Evolutionary conservation across 352 stramenopile genomes (phyloP).

Genomic region (Phytopythium ostracodes): DNA sequence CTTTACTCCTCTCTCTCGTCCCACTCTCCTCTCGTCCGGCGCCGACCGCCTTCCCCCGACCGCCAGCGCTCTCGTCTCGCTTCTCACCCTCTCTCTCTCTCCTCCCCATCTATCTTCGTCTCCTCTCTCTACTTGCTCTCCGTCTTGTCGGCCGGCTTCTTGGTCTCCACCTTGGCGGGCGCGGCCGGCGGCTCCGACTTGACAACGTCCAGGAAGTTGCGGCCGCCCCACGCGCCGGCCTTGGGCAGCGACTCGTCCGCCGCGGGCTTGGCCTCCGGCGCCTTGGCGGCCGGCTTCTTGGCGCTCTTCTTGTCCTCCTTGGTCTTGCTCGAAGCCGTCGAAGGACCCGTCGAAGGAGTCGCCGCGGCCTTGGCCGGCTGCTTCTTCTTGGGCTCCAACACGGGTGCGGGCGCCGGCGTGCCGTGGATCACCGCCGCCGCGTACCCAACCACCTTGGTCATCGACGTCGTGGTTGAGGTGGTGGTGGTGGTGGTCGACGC

Average conservation of each 20-base stretch:
- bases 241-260: constrained; percentile 52
- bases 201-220: constrained; percentile 82
- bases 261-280: constrained; percentile 16
- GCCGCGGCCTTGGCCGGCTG: constrained; percentile 21
- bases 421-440: constrained; percentile 77
- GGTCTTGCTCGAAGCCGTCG: constrained; percentile 13
- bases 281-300: constrained; percentile 35
- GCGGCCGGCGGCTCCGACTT: constrained; percentile 61
- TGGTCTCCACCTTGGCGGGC: constrained; percentile 24
- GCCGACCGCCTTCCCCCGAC: background rate
- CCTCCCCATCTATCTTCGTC: constrained; percentile 9
- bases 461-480: too few relatives aligned
- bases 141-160: constrained; percentile 15
- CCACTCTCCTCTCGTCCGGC: background rate
- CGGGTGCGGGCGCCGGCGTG: constrained; percentile 38
- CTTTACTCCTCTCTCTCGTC: constrained; percentile 1
- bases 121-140: constrained; percentile 11
- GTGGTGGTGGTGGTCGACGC: too few relatives aligned
- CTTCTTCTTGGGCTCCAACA: constrained; percentile 55
- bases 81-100: constrained; percentile 10
- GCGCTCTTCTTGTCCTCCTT: constrained; percentile 40
- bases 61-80: constrained; percentile 9
- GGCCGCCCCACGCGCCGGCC: constrained; percentile 70
- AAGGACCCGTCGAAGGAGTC: constrained; percentile 23
- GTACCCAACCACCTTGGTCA: constrained; percentile 60